Conservation (phyloP, 805 yeast species). For the Pichia gijzeniarum region DNA sequence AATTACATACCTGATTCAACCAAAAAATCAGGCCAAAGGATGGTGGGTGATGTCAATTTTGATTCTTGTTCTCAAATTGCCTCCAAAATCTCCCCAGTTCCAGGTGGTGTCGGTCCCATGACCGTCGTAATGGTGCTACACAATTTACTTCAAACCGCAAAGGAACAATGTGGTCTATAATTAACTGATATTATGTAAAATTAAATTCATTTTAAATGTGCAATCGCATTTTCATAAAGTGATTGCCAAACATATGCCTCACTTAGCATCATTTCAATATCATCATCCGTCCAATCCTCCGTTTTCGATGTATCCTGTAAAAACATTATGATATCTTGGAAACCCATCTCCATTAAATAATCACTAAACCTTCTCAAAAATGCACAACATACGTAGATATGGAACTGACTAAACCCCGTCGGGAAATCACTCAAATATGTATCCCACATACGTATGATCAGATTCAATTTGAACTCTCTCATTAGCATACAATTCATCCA, state of each 20-base stretch:
- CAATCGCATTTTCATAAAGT: conserved; percentile 80
- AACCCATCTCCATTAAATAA: conserved; percentile 75
- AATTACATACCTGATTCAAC: conserved; percentile 75
- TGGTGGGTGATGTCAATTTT: conserved; percentile 95
- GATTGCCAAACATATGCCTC: conserved; percentile 98
- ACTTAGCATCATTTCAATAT: conserved; percentile 83
- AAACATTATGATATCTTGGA: conserved; percentile 89
- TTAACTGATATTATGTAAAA: too few relatives aligned
- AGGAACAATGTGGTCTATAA: conserved; percentile 19
- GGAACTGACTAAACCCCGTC: conserved; percentile 83
- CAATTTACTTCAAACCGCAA: conserved; percentile 77
- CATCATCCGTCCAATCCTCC: conserved; percentile 75
- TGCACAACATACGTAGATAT: conserved; percentile 96
- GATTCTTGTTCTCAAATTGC: conserved; percentile 58
- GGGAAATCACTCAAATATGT: conserved; percentile 76
- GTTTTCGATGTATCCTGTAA: conserved; percentile 84
- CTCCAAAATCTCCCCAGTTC: conserved; percentile 84
- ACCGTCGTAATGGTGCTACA: conserved; percentile 93
- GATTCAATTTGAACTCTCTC: conserved; percentile 79
- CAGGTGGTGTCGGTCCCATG: conserved; percentile 99
- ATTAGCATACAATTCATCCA: conserved; percentile 98
- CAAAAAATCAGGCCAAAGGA: conserved; percentile 68
- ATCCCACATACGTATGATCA: conserved; percentile 96
- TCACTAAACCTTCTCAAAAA: conserved; percentile 84
- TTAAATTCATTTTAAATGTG: conserved; percentile 58